Conservation (phyloP, 2,329 filamentous ascomycete species). For the Monilinia aucupariae region DNA sequence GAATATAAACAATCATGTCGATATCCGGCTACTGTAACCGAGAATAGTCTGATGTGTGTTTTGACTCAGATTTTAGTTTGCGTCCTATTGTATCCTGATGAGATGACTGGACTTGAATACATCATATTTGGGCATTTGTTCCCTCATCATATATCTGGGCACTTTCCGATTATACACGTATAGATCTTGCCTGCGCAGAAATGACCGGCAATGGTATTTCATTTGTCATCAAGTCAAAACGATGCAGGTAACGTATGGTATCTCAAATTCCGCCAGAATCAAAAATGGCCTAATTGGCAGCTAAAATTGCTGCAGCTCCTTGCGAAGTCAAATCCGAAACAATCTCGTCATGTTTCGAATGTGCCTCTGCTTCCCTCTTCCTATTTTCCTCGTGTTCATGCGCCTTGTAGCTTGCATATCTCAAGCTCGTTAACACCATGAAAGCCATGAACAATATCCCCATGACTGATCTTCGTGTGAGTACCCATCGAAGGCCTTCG, state of each 20-base stretch:
- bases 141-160: neutral
- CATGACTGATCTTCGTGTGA: conserved; percentile 57
- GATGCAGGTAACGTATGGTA: neutral
- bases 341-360: conserved; percentile 41
- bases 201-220: neutral
- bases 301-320: conserved; percentile 52
- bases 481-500: conserved; percentile 83
- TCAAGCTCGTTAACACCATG: conserved; percentile 52
- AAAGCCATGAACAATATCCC: conserved; percentile 64
- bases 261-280: neutral
- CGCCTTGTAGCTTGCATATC: conserved; percentile 52
- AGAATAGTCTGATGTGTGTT: neutral
- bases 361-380: conserved; percentile 27
- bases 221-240: neutral
- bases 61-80: too few species aligned
- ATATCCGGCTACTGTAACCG: too few species aligned
- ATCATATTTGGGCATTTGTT: neutral
- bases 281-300: conserved; percentile 45
- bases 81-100: neutral
- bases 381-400: conserved; percentile 33
- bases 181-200: neutral
- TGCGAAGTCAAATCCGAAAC: conserved; percentile 41
- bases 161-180: neutral
- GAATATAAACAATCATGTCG: too few species aligned
- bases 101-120: neutral